Evolutionary conservation across 148 eudicot genomes (phyloP).

Genomic region (Dysphania ambrosioides): DNA sequence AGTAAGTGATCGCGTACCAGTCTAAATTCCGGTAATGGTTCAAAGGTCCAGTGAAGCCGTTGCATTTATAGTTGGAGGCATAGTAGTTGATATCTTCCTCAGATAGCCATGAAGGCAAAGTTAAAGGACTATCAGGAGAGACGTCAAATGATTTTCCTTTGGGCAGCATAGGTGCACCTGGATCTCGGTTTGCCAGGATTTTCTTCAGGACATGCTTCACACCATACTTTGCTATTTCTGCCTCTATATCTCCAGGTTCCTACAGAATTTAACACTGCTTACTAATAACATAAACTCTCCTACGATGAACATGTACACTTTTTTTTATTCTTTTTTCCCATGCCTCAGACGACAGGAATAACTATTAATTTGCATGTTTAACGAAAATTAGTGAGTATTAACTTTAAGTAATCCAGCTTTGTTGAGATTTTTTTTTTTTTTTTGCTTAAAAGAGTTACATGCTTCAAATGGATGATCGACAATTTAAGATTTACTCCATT

Average conservation of each 20-base stretch:
- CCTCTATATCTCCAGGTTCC: constrained; percentile 70
- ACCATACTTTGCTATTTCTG: constrained; percentile 48
- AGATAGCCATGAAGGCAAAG: constrained; percentile 58
- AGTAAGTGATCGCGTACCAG: constrained; percentile 28
- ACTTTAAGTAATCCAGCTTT: too few relatives aligned
- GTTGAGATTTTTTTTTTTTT: too few relatives aligned
- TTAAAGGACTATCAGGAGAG: constrained; percentile 4
- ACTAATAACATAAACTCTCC: not conserved
- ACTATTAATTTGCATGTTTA: too few relatives aligned
- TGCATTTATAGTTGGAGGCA: constrained; percentile 37
- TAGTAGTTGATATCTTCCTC: constrained; percentile 63
- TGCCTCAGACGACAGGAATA: too few relatives aligned
- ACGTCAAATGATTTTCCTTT: constrained; percentile 58
- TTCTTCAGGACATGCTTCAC: constrained; percentile 56
- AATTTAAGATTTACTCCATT: not conserved
- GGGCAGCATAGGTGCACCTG: constrained; percentile 59
- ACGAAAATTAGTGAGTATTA: too few relatives aligned
- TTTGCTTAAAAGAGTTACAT: too few relatives aligned
- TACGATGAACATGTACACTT: too few relatives aligned
- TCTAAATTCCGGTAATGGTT: constrained; percentile 69
- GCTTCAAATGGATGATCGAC: not conserved
- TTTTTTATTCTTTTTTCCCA: too few relatives aligned
- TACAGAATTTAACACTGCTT: constrained; percentile 5
- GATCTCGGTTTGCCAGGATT: constrained; percentile 47
- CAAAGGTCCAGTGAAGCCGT: constrained; percentile 70